Conservation (phyloP, 1,284 basidiomycete genomes). For the Malassezia globosa region DNA sequence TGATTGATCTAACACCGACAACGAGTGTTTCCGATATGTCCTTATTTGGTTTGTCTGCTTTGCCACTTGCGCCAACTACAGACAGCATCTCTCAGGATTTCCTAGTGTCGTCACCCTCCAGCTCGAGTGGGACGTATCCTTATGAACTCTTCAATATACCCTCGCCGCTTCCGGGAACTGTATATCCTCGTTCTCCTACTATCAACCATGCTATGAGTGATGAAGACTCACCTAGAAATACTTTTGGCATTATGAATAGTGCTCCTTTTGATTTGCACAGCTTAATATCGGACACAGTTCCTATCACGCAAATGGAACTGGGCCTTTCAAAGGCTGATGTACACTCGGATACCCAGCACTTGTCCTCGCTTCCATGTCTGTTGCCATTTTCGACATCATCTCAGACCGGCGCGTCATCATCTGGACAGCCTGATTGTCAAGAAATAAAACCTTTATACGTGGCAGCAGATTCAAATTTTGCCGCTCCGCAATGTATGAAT, state of each 20-base stretch:
- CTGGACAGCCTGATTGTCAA: background rate
- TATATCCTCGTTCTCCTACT: too few species aligned
- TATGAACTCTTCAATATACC: too few species aligned
- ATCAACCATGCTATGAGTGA: too few species aligned
- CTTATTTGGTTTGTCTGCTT: background rate
- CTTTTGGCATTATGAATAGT: constrained; percentile 7
- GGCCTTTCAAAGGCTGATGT: background rate
- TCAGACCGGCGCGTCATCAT: background rate
- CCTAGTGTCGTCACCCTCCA: too few species aligned
- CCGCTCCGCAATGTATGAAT: background rate
- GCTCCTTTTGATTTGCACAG: constrained; percentile 7
- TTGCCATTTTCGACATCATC: background rate
- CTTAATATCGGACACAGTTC: constrained; percentile 7
- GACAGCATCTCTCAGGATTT: too few species aligned
- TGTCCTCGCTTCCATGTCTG: constrained; percentile 7
- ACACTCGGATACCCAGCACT: background rate
- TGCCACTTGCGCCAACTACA: too few species aligned
- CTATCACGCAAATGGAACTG: constrained; percentile 8
- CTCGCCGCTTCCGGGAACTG: too few species aligned
- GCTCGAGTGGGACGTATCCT: too few species aligned
- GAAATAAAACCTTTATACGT: too few species aligned
- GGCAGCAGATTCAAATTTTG: too few species aligned
- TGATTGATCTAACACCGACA: background rate
- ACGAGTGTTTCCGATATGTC: background rate
- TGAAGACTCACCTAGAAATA: too few species aligned